Conservation (phyloP, 768 basidiomycete genomes). For the Podaxis rugospora region DNA sequence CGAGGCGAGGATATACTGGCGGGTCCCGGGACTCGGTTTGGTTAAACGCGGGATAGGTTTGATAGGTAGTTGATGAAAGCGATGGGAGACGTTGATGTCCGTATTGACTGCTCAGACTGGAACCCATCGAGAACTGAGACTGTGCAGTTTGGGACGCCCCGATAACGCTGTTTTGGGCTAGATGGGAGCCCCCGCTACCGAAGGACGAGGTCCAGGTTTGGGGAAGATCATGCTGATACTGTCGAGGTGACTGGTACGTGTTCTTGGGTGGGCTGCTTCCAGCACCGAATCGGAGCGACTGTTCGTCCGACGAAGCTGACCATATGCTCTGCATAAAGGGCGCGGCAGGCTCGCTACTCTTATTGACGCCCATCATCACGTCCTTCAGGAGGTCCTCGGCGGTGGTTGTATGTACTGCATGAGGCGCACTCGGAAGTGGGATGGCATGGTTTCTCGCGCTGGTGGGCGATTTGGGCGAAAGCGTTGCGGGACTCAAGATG, state of each 20-base stretch:
- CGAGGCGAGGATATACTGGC: neutral
- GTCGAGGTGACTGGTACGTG: conserved; percentile 26
- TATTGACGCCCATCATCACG: conserved; percentile 36
- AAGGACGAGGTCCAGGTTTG: conserved; percentile 21
- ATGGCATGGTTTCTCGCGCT: conserved; percentile 15
- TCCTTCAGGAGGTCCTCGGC: conserved; percentile 65
- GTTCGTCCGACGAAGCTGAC: conserved; percentile 55
- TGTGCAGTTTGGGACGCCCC: neutral
- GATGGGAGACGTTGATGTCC: conserved; percentile 11
- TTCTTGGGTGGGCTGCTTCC: conserved; percentile 23
- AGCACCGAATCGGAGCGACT: conserved; percentile 30
- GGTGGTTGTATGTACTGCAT: conserved; percentile 41
- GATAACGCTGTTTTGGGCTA: neutral
- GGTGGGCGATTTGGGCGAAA: conserved; percentile 29
- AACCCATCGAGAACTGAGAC: neutral
- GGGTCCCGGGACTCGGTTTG: conserved; percentile 1
- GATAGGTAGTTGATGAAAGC: neutral
- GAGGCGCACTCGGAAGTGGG: conserved; percentile 6
- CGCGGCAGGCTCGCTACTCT: conserved; percentile 16
- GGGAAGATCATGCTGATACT: conserved; percentile 18
- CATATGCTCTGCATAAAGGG: conserved; percentile 53
- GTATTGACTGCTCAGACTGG: conserved; percentile 1
- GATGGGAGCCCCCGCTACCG: conserved; percentile 11
- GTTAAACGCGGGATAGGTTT: neutral
- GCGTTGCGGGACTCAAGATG: conserved; percentile 24